Evolutionary conservation across 495 filamentous ascomycete species (phyloP), one percentile per base, ranked within the genome.

Genomic region (Trichoderma parareesei): DNA sequence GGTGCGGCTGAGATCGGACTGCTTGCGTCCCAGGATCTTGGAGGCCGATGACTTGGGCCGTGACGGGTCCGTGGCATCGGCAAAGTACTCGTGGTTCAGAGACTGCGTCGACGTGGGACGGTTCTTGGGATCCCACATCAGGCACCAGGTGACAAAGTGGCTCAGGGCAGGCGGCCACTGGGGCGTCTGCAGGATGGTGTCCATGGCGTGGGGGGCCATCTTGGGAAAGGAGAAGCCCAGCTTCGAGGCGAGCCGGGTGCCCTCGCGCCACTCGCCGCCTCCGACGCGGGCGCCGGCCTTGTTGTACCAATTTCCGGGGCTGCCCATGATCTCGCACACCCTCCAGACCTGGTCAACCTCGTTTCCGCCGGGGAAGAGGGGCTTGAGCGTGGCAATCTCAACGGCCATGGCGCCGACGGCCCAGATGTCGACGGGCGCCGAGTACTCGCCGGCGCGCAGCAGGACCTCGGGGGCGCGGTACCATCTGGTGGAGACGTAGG

Each of bases 291-390:
- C 81, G 38, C 93, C 91, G 42, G 87, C 82, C 75, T 95, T 97
- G 75, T 89, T 96, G 73, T 94, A 92, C 95, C 95, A 99, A 74
- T 93, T 92, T 16, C 94, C 95, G 14, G 95, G 95, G 78, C 93
- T 97, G 27, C 95, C 95, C 95, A 99, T 99, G 65, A 99, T 96
- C 74, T 99, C 95, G 72, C 95, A 99, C 1, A 99, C 90, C 68
- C 95, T 87, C 95, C 95, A 99, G 10, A 99, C 93, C 76, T 99
- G 95, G 70, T 98, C 95, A 4, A 99, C 95, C 75, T 99, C 95
- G 71, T 99, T 99, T 65, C 91, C 90, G 69, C 95, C 95, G 3
- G 95, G 95, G 78, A 99, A 99, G 10, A 99, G 77, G 6, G 95
- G 95, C 79, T 98, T 99, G 64, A 99, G 74, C 2, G 95, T 99